Percentiles rank a stretch among this genome's conserved stretches.
phyloP scores from a whole-genome alignment of 345 rosid genomes.

The Citrus australasica region DNA sequence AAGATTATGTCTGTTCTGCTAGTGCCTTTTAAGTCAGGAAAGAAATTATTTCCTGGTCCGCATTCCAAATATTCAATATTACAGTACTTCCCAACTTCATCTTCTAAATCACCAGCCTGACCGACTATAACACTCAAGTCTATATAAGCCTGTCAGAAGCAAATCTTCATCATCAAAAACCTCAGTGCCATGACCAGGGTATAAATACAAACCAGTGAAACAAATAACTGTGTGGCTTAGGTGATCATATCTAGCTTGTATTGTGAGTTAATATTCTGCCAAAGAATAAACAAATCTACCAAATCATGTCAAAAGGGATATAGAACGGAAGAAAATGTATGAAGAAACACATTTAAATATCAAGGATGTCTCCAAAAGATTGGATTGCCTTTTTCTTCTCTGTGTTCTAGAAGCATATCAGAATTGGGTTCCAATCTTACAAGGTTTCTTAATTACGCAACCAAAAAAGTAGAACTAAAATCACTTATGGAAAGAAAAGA shows the following conservation, averaged over 20 bases:
- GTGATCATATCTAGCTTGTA: background rate
- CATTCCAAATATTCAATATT: constrained; percentile 72
- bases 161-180: background rate
- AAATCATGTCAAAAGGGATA: background rate
- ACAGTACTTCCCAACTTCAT: constrained; percentile 49
- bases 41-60: constrained; percentile 50
- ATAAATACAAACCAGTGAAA: background rate
- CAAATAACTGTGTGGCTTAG: background rate
- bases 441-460: background rate
- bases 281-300: background rate
- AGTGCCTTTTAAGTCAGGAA: constrained; percentile 51
- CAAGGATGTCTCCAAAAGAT: background rate
- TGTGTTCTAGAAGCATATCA: background rate
- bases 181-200: background rate
- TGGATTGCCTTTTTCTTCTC: background rate
- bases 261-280: background rate
- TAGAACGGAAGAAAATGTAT: too few relatives aligned
- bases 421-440: background rate
- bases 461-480: background rate
- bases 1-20: constrained; percentile 72
- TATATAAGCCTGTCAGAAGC: constrained; percentile 54
- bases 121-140: constrained; percentile 79
- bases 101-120: constrained; percentile 55
- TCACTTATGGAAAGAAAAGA: background rate
- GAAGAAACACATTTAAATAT: background rate